Conservation (phyloP, 1,139 yeast species). For the Spencermartinsiella ligniputridi region DNA sequence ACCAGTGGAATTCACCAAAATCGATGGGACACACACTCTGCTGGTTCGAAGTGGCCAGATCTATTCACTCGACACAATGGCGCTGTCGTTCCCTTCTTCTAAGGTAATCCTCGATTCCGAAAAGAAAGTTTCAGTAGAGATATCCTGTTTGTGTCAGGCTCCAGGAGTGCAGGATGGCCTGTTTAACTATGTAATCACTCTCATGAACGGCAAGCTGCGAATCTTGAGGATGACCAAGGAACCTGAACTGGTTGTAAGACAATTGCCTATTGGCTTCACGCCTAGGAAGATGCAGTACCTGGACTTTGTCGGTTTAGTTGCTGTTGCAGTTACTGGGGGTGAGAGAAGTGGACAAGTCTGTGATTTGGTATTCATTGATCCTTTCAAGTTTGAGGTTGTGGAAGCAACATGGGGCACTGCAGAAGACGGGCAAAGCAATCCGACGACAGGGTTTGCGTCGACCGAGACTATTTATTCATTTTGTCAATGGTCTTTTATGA, state of each 20-base stretch:
- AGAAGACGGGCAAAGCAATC: conserved; percentile 2
- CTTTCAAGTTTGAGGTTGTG: conserved; percentile 13
- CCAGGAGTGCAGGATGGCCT: neutral
- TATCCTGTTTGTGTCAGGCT: neutral
- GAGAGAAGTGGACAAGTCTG: conserved; percentile 4
- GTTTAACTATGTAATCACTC: conserved; percentile 31
- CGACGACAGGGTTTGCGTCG: conserved; percentile 6
- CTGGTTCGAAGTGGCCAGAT: neutral
- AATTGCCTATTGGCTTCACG: conserved; percentile 39
- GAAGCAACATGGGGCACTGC: neutral
- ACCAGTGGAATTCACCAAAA: neutral
- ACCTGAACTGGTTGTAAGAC: conserved; percentile 23
- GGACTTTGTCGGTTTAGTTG: conserved; percentile 37
- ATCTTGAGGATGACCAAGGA: conserved; percentile 32
- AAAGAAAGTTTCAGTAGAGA: neutral
- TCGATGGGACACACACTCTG: neutral
- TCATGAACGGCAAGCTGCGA: conserved; percentile 51
- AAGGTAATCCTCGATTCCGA: neutral
- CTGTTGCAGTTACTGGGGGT: conserved; percentile 24
- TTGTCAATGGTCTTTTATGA: conserved; percentile 18
- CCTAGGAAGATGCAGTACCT: conserved; percentile 40
- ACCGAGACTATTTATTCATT: conserved; percentile 16
- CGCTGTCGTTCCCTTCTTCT: neutral
- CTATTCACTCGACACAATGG: neutral
- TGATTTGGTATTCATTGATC: conserved; percentile 23